These are phyloP conservation scores for Didymella keratinophila DNA, from an alignment of 2,329 filamentous ascomycete species.

Conservation along the genomic window DNA sequence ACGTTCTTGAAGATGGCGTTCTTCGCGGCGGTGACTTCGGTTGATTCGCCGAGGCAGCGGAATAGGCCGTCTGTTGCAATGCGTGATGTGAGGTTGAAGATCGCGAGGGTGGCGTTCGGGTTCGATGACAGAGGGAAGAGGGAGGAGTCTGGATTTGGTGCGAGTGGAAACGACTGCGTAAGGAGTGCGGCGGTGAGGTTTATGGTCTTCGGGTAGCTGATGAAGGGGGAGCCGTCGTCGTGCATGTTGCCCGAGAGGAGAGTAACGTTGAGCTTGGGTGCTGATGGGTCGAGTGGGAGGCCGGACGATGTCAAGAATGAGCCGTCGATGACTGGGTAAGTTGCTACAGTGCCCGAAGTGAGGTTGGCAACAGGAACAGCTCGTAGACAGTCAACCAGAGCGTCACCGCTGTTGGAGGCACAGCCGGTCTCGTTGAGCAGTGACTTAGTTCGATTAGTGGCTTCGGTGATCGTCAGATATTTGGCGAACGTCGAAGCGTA, in stretches of 20 bases:
- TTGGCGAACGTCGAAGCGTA: slow-evolving; percentile 34
- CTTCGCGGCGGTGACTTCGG: slow-evolving; percentile 30
- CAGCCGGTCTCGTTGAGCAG: slow-evolving; percentile 41
- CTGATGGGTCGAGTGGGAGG: slow-evolving; percentile 32
- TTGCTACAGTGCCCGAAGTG: slow-evolving; percentile 11
- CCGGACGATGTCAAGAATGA: slow-evolving; percentile 37
- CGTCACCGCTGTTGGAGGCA: slow-evolving; percentile 11
- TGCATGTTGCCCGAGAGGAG: slow-evolving; percentile 43
- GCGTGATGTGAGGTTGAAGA: slow-evolving; percentile 46
- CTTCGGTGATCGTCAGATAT: slow-evolving; percentile 39
- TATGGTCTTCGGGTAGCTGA: slow-evolving; percentile 32
- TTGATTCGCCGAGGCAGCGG: slow-evolving; percentile 44
- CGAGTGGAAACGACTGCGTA: slow-evolving; percentile 21
- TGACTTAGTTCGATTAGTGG: slow-evolving; percentile 27
- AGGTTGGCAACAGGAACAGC: slow-evolving; percentile 31
- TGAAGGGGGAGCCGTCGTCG: slow-evolving; percentile 45
- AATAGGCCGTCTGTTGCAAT: slow-evolving; percentile 43
- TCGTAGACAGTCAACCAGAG: slow-evolving; percentile 34
- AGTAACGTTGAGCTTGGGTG: slow-evolving; percentile 27
- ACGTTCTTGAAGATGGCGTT: slow-evolving; percentile 35
- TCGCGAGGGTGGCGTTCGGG: slow-evolving; percentile 43
- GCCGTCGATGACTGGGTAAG: slow-evolving; percentile 46
- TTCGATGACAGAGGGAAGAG: slow-evolving; percentile 34
- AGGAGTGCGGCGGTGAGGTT: slow-evolving; percentile 33
- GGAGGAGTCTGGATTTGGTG: slow-evolving; percentile 12